Evolutionary conservation across 2,329 filamentous ascomycete species (phyloP).

Genomic region (Talaromyces sp.): DNA sequence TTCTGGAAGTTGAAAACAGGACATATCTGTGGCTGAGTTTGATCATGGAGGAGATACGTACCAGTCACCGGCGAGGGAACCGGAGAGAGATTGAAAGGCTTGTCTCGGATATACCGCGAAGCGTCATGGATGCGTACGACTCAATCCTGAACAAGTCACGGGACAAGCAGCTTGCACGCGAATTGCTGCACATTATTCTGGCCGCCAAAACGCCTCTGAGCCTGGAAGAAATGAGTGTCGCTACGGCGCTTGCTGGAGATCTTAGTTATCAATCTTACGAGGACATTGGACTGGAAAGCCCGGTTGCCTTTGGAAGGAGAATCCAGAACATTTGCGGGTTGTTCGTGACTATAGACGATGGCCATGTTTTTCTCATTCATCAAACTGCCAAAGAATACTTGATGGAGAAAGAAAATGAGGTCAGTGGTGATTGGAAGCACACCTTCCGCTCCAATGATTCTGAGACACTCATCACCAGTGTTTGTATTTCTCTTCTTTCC

Average conservation of each 20-base stretch:
- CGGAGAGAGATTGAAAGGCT: conserved; percentile 1
- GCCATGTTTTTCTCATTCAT: conserved; percentile 8
- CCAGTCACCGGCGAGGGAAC: not conserved
- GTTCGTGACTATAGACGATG: conserved; percentile 1
- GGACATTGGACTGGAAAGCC: not conserved
- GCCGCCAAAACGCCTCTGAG: conserved; percentile 20
- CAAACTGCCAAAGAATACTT: conserved; percentile 12
- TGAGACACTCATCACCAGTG: not conserved
- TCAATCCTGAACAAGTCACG: conserved; percentile 5
- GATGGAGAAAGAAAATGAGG: not conserved
- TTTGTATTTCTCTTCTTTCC: conserved; percentile 9
- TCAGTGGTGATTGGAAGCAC: not conserved
- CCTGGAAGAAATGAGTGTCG: conserved; percentile 20
- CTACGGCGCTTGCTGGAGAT: conserved; percentile 16
- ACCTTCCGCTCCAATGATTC: not conserved
- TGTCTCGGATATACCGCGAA: conserved; percentile 2
- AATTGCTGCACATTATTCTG: conserved; percentile 22
- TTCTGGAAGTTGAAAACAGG: conserved; percentile 28
- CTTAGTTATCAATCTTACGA: conserved; percentile 13
- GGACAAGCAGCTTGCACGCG: conserved; percentile 11
- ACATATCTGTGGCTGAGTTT: conserved; percentile 40
- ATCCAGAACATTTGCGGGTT: conserved; percentile 7
- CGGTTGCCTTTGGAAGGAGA: not conserved
- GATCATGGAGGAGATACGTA: conserved; percentile 22
- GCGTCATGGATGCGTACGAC: conserved; percentile 10